A percentile compares a stretch with the other conserved stretches of the same genome.
phyloP scores from a whole-genome alignment of 2,329 filamentous ascomycete species.

The Colletotrichum noveboracense region DNA sequence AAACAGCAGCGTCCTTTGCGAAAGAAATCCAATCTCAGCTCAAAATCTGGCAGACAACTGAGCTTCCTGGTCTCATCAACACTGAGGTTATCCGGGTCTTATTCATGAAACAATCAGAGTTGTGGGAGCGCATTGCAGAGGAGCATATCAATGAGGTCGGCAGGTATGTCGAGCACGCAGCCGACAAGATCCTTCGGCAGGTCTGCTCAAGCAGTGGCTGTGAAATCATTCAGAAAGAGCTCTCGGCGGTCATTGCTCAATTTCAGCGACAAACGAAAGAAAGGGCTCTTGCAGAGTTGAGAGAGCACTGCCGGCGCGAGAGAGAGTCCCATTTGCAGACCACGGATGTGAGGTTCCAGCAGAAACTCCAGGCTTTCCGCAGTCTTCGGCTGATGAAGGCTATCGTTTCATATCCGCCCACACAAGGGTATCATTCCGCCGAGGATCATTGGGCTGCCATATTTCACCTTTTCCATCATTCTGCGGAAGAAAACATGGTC shows the following conservation, averaged over 20 bases:
- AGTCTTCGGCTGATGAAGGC: too few species aligned
- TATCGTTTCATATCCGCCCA: too few species aligned
- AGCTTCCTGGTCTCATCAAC: conserved; percentile 37
- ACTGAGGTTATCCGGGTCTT: conserved; percentile 33
- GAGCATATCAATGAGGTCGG: conserved; percentile 28
- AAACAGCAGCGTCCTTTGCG: neutral
- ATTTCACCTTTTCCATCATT: conserved; percentile 25
- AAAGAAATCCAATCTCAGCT: conserved; percentile 31
- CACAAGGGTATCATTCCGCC: too few species aligned
- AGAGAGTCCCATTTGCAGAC: conserved; percentile 25
- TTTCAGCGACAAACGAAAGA: neutral
- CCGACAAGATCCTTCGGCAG: neutral
- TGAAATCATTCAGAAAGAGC: conserved; percentile 17
- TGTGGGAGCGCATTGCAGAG: conserved; percentile 33
- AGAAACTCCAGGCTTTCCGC: conserved; percentile 2
- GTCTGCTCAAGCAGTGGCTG: conserved; percentile 23
- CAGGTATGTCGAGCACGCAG: conserved; percentile 18
- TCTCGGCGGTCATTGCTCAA: neutral
- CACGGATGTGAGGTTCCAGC: conserved; percentile 26
- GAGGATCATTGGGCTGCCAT: neutral
- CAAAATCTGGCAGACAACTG: conserved; percentile 28
- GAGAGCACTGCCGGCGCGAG: conserved; percentile 12
- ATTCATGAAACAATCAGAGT: conserved; percentile 33
- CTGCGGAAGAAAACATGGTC: conserved; percentile 30
- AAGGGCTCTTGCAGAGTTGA: neutral